A percentile compares a stretch with the other conserved stretches of the same genome.
phyloP scores from a whole-genome alignment of 2,329 filamentous ascomycete genomes.

The Colletotrichum lupini region DNA sequence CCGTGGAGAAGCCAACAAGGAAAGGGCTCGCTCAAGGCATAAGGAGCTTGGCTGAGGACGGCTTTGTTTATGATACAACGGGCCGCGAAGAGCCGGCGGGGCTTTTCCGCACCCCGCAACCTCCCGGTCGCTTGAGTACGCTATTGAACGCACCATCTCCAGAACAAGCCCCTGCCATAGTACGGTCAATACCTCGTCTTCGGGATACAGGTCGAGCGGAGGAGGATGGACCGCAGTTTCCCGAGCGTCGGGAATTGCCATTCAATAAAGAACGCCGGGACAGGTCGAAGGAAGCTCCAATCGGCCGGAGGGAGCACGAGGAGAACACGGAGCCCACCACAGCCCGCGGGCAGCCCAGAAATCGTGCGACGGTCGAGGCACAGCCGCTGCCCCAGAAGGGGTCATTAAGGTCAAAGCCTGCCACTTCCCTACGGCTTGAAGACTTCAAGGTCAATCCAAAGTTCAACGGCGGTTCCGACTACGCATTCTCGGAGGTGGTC shows the following conservation, averaged over 20 bases:
- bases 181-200: conserved; percentile 40
- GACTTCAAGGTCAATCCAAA: conserved; percentile 87
- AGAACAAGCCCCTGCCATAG: conserved; percentile 39
- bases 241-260: conserved; percentile 55
- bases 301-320: conserved; percentile 5
- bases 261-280: conserved; percentile 45
- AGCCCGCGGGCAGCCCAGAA: conserved; percentile 5
- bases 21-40: conserved; percentile 50
- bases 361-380: conserved; percentile 13
- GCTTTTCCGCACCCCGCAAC: conserved; percentile 26
- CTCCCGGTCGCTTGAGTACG: conserved; percentile 45
- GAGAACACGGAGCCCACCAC: not conserved
- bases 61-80: conserved; percentile 43
- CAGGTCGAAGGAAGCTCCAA: conserved; percentile 14
- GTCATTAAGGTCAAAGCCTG: conserved; percentile 66
- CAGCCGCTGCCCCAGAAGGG: conserved; percentile 37
- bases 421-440: conserved; percentile 68
- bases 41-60: conserved; percentile 60
- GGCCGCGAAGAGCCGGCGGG: conserved; percentile 29
- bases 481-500: conserved; percentile 80
- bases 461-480: conserved; percentile 76
- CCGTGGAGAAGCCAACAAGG: conserved; percentile 32
- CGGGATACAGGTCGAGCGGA: conserved; percentile 35
- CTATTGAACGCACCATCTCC: conserved; percentile 47
- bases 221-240: conserved; percentile 45